A percentile compares a stretch with the other conserved stretches of the same genome.
phyloP scores from a whole-genome alignment of 345 rosid genomes.

The Brassica carinata region DNA sequence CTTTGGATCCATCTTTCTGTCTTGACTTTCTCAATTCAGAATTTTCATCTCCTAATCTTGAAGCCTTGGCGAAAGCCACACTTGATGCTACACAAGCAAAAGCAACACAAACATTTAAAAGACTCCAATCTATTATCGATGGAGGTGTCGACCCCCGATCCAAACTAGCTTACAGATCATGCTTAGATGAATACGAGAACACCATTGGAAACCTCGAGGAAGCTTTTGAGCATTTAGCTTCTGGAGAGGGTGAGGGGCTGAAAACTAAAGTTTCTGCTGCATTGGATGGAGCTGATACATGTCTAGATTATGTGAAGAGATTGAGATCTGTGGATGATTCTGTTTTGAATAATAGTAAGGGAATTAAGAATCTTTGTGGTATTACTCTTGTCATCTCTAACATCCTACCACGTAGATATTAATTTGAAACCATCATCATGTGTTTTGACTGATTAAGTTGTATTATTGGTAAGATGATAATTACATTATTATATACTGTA shows the following conservation, averaged over 20 bases:
- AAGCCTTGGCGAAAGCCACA: conserved; percentile 34
- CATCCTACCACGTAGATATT: conserved; percentile 38
- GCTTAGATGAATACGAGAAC: conserved; percentile 31
- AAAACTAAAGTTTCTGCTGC: conserved; percentile 39
- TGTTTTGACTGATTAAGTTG: conserved; percentile 11
- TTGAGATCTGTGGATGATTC: conserved; percentile 31
- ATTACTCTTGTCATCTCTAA: conserved; percentile 40
- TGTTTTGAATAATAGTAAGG: conserved; percentile 30
- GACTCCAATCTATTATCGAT: conserved; percentile 31
- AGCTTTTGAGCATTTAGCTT: conserved; percentile 31
- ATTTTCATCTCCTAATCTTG: conserved; percentile 31
- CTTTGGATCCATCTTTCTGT: conserved; percentile 34
- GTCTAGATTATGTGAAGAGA: conserved; percentile 39
- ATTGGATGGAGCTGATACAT: conserved; percentile 36
- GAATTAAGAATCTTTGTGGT: conserved; percentile 37
- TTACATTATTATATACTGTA: neutral
- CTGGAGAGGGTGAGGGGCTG: conserved; percentile 29
- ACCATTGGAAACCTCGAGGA: conserved; percentile 17
- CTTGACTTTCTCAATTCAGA: conserved; percentile 26
- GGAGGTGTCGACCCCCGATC: conserved; percentile 37
- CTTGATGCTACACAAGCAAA: conserved; percentile 30
- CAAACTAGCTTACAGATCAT: conserved; percentile 35
- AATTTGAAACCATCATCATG: conserved; percentile 20
- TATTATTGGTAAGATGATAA: conserved; percentile 20
- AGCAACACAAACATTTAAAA: conserved; percentile 26